Conservation (phyloP, 1,139 yeast species). For the Lodderomyces theae region DNA sequence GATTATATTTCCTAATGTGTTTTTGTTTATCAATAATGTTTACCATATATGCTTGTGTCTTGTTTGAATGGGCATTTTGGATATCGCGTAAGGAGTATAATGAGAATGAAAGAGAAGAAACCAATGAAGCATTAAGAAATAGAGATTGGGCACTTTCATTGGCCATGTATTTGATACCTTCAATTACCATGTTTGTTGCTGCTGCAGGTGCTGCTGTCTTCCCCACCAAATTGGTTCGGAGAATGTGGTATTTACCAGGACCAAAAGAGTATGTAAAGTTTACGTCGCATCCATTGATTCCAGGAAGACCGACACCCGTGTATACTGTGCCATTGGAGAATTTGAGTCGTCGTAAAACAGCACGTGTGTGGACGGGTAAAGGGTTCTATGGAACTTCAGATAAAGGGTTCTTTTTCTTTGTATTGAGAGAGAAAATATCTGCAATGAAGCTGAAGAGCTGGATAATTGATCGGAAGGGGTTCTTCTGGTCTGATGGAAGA, state of each 20-base stretch:
- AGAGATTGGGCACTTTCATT: constrained; percentile 39
- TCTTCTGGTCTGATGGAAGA: constrained; percentile 89
- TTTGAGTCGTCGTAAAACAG: constrained; percentile 54
- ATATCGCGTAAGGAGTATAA: constrained; percentile 57
- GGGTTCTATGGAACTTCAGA: constrained; percentile 87
- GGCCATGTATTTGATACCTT: constrained; percentile 31
- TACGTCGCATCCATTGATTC: constrained; percentile 72
- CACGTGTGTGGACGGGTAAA: constrained; percentile 79
- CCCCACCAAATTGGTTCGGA: constrained; percentile 69
- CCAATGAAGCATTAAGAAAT: constrained; percentile 31
- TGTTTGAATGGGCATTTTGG: constrained; percentile 55
- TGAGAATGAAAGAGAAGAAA: constrained; percentile 50
- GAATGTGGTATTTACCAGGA: constrained; percentile 74
- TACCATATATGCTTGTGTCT: constrained; percentile 62
- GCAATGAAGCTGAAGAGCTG: constrained; percentile 53
- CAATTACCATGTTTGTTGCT: constrained; percentile 35
- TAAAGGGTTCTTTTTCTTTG: constrained; percentile 69
- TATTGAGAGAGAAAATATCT: constrained; percentile 50
- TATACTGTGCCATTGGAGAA: constrained; percentile 61
- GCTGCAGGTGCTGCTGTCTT: constrained; percentile 47
- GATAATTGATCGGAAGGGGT: constrained; percentile 81
- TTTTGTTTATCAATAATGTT: constrained; percentile 68
- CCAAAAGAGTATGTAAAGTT: constrained; percentile 56
- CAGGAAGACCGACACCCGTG: constrained; percentile 76
- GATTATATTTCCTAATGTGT: constrained; percentile 68